These are phyloP conservation scores for Ophiosphaerella herpotricha DNA, from an alignment of 2,329 filamentous ascomycete genomes.

Conservation along the genomic window DNA sequence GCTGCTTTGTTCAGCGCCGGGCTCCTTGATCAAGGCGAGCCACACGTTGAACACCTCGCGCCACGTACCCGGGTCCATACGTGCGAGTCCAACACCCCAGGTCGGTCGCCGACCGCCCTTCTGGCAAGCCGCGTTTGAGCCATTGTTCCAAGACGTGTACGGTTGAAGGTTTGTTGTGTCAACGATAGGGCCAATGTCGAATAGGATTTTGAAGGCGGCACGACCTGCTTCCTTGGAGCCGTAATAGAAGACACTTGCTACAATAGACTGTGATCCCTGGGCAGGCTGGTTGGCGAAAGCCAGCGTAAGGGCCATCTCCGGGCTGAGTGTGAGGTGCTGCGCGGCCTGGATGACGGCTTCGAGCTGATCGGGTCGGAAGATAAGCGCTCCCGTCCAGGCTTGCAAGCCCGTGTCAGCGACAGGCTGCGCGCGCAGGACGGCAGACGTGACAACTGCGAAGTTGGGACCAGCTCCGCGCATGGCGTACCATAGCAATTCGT, in stretches of 20 bases:
- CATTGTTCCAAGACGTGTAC: constrained; percentile 47
- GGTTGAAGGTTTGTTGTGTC: constrained; percentile 28
- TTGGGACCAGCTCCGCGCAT: constrained; percentile 41
- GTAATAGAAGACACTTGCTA: constrained; percentile 33
- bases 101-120: constrained; percentile 45
- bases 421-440: constrained; percentile 43
- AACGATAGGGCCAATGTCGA: constrained; percentile 32
- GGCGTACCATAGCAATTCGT: constrained; percentile 37
- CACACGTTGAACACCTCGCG: constrained; percentile 45
- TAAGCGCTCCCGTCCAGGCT: constrained; percentile 20
- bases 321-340: constrained; percentile 36
- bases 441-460: constrained; percentile 37
- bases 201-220: constrained; percentile 40
- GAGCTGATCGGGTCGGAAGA: constrained; percentile 25
- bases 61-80: constrained; percentile 42
- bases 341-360: constrained; percentile 39
- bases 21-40: constrained; percentile 35
- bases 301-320: constrained; percentile 40
- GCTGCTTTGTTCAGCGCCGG: constrained; percentile 27
- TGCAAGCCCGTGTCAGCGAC: constrained; percentile 1
- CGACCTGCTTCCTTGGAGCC: constrained; percentile 36
- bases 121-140: constrained; percentile 40
- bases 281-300: constrained; percentile 13
- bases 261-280: constrained; percentile 15
- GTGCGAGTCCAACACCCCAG: constrained; percentile 34